These are phyloP conservation scores for Diaporthe aspalathi DNA, from an alignment of 2,329 filamentous ascomycete genomes.

Conservation along the genomic window DNA sequence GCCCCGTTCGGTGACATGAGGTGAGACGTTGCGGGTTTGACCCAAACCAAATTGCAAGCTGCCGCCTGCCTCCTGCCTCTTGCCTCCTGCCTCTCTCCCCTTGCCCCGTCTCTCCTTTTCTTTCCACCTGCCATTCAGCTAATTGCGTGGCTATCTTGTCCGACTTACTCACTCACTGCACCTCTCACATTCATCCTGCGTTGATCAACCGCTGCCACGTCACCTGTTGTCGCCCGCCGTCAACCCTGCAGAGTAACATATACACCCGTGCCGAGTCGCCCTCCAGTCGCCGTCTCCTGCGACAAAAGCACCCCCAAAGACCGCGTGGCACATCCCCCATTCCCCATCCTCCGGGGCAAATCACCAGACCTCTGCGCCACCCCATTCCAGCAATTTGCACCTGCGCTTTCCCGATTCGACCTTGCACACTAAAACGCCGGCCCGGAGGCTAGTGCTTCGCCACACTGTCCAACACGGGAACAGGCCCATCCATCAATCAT, in stretches of 20 bases:
- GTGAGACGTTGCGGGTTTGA: constrained; percentile 29
- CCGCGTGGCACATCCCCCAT: background rate
- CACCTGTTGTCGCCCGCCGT: background rate
- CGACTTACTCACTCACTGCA: background rate
- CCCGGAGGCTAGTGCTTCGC: constrained; percentile 26
- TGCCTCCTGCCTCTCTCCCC: background rate
- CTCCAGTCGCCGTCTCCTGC: background rate
- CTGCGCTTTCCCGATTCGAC: constrained; percentile 1
- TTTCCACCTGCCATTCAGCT: background rate
- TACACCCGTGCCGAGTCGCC: background rate
- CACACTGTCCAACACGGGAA: constrained; percentile 18
- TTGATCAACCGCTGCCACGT: constrained; percentile 20
- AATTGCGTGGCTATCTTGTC: background rate
- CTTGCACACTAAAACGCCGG: constrained; percentile 28
- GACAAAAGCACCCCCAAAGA: background rate
- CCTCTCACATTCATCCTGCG: background rate
- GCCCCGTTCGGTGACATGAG: constrained; percentile 11
- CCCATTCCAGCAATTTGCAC: background rate
- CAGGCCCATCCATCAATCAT: background rate
- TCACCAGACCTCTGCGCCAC: constrained; percentile 7
- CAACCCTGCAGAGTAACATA: background rate
- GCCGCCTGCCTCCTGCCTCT: background rate
- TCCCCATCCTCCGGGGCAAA: background rate
- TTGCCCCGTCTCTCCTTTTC: background rate
- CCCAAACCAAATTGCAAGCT: constrained; percentile 18